These are phyloP conservation scores for Yamadazyma kanchanaburiensis DNA, from an alignment of 1,139 yeast species.

Conservation along the genomic window DNA sequence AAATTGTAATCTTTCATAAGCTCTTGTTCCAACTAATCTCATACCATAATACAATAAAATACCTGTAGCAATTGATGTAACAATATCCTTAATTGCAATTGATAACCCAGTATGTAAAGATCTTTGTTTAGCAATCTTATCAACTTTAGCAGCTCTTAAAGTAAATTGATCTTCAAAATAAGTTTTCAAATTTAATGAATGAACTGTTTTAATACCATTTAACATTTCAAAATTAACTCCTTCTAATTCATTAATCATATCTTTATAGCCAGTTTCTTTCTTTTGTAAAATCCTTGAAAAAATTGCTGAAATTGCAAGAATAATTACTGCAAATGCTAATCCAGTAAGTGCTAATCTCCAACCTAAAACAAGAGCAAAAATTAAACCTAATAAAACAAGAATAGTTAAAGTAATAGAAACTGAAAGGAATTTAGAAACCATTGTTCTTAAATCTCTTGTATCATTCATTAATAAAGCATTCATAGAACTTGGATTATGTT, in stretches of 20 bases:
- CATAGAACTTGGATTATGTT: constrained; percentile 51
- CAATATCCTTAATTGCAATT: constrained; percentile 51
- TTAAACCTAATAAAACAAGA: constrained; percentile 55
- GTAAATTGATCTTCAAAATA: constrained; percentile 43
- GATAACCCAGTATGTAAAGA: constrained; percentile 63
- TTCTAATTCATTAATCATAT: constrained; percentile 52
- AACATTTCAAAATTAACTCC: constrained; percentile 56
- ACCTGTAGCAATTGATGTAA: constrained; percentile 63
- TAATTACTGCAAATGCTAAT: constrained; percentile 65
- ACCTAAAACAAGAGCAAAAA: constrained; percentile 78
- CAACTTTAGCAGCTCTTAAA: constrained; percentile 21
- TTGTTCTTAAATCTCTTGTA: constrained; percentile 66
- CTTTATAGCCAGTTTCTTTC: constrained; percentile 60
- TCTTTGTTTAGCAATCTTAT: constrained; percentile 38
- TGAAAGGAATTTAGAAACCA: constrained; percentile 60
- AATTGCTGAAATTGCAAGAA: constrained; percentile 45
- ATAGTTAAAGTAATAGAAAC: constrained; percentile 50
- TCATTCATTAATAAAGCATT: constrained; percentile 76
- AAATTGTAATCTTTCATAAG: constrained; percentile 54
- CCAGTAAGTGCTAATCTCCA: constrained; percentile 89
- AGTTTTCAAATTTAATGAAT: constrained; percentile 48
- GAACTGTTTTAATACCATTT: constrained; percentile 60
- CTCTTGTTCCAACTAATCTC: constrained; percentile 53
- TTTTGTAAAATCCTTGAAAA: constrained; percentile 51
- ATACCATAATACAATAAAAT: constrained; percentile 75